Evolutionary conservation across 192 early-diverging fungal genomes (phyloP).

Genomic region (Lobosporangium transversale): DNA sequence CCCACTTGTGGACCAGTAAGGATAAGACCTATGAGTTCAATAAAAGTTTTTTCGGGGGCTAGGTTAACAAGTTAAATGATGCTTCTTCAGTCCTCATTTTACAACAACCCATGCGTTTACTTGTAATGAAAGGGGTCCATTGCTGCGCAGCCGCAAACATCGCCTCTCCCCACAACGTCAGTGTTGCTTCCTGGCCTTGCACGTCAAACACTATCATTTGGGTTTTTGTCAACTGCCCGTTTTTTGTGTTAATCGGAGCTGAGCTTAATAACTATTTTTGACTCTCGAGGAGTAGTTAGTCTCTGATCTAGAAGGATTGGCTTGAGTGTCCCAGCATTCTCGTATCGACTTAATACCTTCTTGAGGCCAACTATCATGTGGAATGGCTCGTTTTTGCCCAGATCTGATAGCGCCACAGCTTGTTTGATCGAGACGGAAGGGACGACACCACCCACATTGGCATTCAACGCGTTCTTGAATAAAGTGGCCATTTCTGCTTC

Average conservation of each 20-base stretch:
- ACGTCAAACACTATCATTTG: conserved; percentile 21
- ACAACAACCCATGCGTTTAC: neutral
- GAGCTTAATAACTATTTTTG: conserved; percentile 9
- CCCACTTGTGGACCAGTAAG: conserved; percentile 29
- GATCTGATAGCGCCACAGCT: neutral
- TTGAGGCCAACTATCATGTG: conserved; percentile 33
- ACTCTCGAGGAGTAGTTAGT: neutral
- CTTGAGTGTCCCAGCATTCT: neutral
- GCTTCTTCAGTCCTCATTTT: neutral
- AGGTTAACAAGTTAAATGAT: neutral
- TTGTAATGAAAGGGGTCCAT: conserved; percentile 12
- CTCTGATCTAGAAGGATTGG: neutral
- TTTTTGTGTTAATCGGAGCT: conserved; percentile 13
- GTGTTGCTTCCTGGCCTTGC: conserved; percentile 20
- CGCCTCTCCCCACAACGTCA: conserved; percentile 34
- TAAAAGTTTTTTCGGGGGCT: neutral
- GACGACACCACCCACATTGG: conserved; percentile 21
- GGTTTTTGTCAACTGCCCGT: conserved; percentile 23
- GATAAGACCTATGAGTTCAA: conserved; percentile 12
- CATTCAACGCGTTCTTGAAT: conserved; percentile 24
- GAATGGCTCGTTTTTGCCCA: conserved; percentile 12
- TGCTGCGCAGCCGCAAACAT: conserved; percentile 6
- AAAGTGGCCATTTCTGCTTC: conserved; percentile 11
- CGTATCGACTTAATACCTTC: conserved; percentile 10
- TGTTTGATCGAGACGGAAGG: conserved; percentile 18